These are phyloP conservation scores for Mycena epipterygia DNA, from an alignment of 768 basidiomycete genomes.

Conservation along the genomic window DNA sequence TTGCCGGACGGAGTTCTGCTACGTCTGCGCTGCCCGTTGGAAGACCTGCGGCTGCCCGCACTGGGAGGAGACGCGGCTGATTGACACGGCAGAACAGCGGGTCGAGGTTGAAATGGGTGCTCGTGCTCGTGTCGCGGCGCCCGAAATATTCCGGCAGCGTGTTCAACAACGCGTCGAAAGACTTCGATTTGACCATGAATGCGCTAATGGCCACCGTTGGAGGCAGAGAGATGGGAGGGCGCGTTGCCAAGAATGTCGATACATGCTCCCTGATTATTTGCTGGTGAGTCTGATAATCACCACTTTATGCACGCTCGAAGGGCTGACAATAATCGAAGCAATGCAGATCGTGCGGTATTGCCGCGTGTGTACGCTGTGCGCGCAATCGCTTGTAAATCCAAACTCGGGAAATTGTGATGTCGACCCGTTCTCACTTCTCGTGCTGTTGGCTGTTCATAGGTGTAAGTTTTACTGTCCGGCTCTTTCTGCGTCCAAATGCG, in stretches of 20 bases:
- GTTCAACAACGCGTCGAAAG: constrained; percentile 50
- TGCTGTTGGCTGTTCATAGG: too few species aligned
- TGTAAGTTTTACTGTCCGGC: too few species aligned
- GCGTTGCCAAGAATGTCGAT: constrained; percentile 61
- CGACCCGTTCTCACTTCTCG: too few species aligned
- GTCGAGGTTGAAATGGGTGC: constrained; percentile 58
- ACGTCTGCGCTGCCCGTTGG: constrained; percentile 73
- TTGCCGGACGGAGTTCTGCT: constrained; percentile 73
- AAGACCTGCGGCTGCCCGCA: constrained; percentile 72
- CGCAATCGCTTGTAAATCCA: constrained; percentile 49
- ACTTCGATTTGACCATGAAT: constrained; percentile 69
- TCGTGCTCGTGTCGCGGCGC: constrained; percentile 43
- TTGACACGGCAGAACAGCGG: constrained; percentile 57
- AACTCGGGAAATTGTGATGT: too few species aligned
- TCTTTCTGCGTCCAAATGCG: too few species aligned
- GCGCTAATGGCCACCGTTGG: constrained; percentile 59
- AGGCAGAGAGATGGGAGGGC: constrained; percentile 57
- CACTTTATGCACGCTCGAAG: background rate
- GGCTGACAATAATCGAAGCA: constrained; percentile 39
- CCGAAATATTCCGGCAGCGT: constrained; percentile 44
- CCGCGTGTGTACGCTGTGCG: constrained; percentile 56
- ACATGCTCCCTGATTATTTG: constrained; percentile 57
- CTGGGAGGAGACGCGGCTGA: constrained; percentile 69
- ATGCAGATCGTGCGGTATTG: constrained; percentile 51
- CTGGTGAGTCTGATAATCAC: constrained; percentile 55